Evolutionary conservation across 192 early-diverging fungal species (phyloP), one percentile per base, ranked within the genome.

Genomic region (Radiomyces spectabilis): DNA sequence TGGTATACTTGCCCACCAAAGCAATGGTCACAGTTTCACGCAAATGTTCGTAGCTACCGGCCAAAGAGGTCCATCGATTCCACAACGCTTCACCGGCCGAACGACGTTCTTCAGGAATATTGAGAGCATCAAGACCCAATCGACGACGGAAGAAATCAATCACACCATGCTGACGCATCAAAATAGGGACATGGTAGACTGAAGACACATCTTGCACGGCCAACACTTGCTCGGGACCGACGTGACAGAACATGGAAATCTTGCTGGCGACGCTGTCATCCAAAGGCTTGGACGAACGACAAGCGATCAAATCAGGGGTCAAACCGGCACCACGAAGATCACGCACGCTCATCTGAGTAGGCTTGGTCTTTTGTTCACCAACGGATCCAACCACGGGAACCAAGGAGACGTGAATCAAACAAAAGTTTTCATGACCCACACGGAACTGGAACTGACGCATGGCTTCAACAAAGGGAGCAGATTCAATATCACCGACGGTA

Each of bases 371-470:
- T 69, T 97, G 97, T 69, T 99, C 97, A 51, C 94, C 94, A 26
- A 99, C 97, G 2, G 90, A 83, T 24, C 97, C 97, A 32, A 99
- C 91, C 13, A 97, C 86, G 25, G 97, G 97, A 7, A 99, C 86
- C 47, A 99, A 77, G 21, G 97, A 97, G 7, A 99, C 97, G 65
- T 97, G 97, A 59, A 96, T 94, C 65, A 97, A 66, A 55, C 87
- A 95, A 67, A 99, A 97, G 83, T 99, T 99, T 52, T 94, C 92
- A 69, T 88, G 85, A 13, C 97, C 97, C 21, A 99, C 97, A 59
- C 95, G 88, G 82, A 97, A 97, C 72, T 99, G 97, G 84, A 99
- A 99, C 73, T 99, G 96, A 53, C 96, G 89, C 90, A 99, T 94
- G 24, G 96, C 96, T 75, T 99, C 96, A 54, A 97, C 86, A 60